Evolutionary conservation across 331 rosid species (phyloP), one percentile per base, ranked within the genome.

Genomic region (Cydonia oblonga): DNA sequence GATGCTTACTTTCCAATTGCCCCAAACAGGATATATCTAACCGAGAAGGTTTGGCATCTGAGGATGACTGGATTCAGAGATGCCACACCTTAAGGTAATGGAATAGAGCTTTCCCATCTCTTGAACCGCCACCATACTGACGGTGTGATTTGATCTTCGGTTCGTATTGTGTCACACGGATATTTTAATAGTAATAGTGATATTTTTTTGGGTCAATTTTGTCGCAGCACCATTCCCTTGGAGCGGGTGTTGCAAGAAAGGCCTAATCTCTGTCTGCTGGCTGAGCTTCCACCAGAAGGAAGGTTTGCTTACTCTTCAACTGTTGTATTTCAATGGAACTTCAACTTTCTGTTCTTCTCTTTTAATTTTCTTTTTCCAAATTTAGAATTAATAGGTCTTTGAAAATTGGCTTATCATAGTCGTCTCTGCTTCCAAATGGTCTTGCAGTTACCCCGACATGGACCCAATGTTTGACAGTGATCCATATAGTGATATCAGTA

Each of bases 21-120:
- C 68, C 68, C 53, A 69, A 74, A 82, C 85, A 95, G 99, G 99
- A 95, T 80, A 87, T 95, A 83, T 95, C 99, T 73, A 95, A 95
- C 68, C 85, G 96, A 85, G 99, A 95, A 87, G 97, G 97, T 64
- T 91, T 95, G 86, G 97, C 96, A 72, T 91, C 96, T 24, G 97
- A 89, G 79, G 78, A 84, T 74, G 97, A 95, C 82, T 90, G 97
- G 97, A 90, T 85, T 7, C 86, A 77, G 46, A 91, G 96, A 81
- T 95, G 96, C 86, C 88, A 83, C 83, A 84, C 75, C 79, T 73
- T 89, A 54, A 84, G 96, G 99, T 91, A 85, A 75, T 84, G 64
- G 51, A 16, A 23, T n/a, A 26, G 42, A 42, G 9, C 29, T 29
- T 24, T 68, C 32, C 64, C 58, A 11, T 72, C 26, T 52, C 26